Percentiles rank a stretch among this genome's conserved stretches.
Conservation (phyloP, 345 rosid species). For the Ailanthus altissimus region DNA sequence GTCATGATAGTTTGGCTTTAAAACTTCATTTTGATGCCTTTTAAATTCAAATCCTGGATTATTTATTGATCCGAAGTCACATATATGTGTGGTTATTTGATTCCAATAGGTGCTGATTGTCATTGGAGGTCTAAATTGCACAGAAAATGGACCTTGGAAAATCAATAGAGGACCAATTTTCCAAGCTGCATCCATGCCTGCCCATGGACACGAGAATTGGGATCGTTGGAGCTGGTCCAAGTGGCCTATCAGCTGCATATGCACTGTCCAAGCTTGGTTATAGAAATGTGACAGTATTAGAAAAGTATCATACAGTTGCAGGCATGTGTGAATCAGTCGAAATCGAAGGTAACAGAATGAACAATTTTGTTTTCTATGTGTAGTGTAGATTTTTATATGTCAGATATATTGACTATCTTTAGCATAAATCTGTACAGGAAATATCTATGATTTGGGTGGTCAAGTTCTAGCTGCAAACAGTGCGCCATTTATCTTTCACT, state of each 20-base stretch:
- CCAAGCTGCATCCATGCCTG: conserved; percentile 61
- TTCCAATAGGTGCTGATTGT: conserved; percentile 15
- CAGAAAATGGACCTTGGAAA: conserved; percentile 42
- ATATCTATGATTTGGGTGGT: too few species aligned
- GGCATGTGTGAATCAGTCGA: conserved; percentile 78
- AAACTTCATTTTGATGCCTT: too few species aligned
- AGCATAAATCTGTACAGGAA: conserved; percentile 32
- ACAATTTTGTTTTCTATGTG: background rate
- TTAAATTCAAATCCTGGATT: background rate
- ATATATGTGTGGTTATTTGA: background rate
- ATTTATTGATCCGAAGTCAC: too few species aligned
- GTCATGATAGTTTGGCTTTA: too few species aligned
- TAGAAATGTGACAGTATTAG: conserved; percentile 50
- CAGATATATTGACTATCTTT: background rate
- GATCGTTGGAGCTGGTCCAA: conserved; percentile 66
- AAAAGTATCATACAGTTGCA: conserved; percentile 59
- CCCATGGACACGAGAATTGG: conserved; percentile 55
- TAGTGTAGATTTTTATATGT: background rate
- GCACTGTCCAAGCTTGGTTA: conserved; percentile 66
- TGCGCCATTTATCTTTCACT: too few species aligned
- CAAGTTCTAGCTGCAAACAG: too few species aligned
- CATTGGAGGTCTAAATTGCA: conserved; percentile 16
- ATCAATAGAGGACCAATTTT: conserved; percentile 54
- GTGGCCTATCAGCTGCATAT: conserved; percentile 69
- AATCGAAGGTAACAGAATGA: conserved; percentile 52